These are phyloP conservation scores for Botrytis galanthina DNA, from an alignment of 2,329 filamentous ascomycete species.

Conservation along the genomic window DNA sequence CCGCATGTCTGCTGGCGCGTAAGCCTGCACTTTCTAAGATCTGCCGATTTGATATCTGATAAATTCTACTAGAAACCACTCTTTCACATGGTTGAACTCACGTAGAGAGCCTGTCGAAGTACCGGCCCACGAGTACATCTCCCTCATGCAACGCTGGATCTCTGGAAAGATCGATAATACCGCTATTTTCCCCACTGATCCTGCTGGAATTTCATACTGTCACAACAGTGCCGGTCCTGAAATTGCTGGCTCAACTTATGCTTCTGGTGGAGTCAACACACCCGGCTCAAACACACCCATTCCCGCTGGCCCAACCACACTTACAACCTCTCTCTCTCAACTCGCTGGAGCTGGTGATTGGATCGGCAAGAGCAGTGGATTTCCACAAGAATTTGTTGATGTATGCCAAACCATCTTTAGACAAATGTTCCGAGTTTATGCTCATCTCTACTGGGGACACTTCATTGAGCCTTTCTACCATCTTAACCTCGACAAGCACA, in stretches of 20 bases:
- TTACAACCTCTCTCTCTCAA: conserved; percentile 57
- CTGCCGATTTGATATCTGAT: conserved; percentile 1
- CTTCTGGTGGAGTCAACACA: conserved; percentile 51
- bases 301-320: conserved; percentile 41
- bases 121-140: conserved; percentile 89
- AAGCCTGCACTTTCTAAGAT: conserved; percentile 44
- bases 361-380: conserved; percentile 89
- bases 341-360: conserved; percentile 65
- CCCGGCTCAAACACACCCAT: conserved; percentile 41
- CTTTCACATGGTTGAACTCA: conserved; percentile 93
- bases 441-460: conserved; percentile 97
- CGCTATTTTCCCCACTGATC: conserved; percentile 85
- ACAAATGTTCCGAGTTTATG: conserved; percentile 98
- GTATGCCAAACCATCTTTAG: conserved; percentile 94
- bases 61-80: conserved; percentile 64
- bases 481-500: conserved; percentile 74
- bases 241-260: conserved; percentile 54
- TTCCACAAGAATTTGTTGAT: conserved; percentile 83
- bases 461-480: conserved; percentile 83
- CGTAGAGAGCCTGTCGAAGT: conserved; percentile 86
- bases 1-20: conserved; percentile 92
- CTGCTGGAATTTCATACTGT: conserved; percentile 64
- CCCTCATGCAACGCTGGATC: conserved; percentile 95
- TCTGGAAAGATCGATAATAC: conserved; percentile 91
- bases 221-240: conserved; percentile 61